Conservation (phyloP, 2,329 filamentous ascomycete genomes). For the Biscogniauxia sp. region DNA sequence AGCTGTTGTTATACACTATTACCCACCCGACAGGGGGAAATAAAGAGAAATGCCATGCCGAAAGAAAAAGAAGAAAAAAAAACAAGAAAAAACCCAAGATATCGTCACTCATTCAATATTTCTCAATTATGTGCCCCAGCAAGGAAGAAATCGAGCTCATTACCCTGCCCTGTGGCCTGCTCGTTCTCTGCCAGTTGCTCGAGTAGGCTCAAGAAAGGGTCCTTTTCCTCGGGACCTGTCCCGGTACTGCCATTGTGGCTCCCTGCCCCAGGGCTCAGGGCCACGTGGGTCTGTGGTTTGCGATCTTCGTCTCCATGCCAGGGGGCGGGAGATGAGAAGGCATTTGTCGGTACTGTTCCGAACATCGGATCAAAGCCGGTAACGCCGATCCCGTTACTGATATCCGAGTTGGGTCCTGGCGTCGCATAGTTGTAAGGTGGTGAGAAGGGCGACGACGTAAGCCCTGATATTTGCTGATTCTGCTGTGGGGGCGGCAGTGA, state of each 20-base stretch:
- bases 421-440: slow-evolving; percentile 42
- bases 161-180: slow-evolving; percentile 63
- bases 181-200: slow-evolving; percentile 85
- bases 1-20: not conserved
- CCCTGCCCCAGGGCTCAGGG: slow-evolving; percentile 45
- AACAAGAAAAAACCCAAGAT: not conserved
- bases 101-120: slow-evolving; percentile 7
- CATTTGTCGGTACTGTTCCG: slow-evolving; percentile 51
- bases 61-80: not conserved
- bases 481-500: slow-evolving; percentile 29
- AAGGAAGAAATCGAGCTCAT: slow-evolving; percentile 77
- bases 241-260: slow-evolving; percentile 51
- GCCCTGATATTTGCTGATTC: slow-evolving; percentile 30
- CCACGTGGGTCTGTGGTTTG: slow-evolving; percentile 34
- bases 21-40: not conserved
- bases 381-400: slow-evolving; percentile 29
- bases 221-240: slow-evolving; percentile 62
- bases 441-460: slow-evolving; percentile 38
- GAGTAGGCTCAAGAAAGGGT: slow-evolving; percentile 75
- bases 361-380: slow-evolving; percentile 59
- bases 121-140: slow-evolving; percentile 29
- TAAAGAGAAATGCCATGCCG: not conserved
- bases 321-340: slow-evolving; percentile 49
- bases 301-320: slow-evolving; percentile 47
- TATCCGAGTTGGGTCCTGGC: slow-evolving; percentile 33